Evolutionary conservation across 176 grass and related monocot species (phyloP).

Genomic region (Puya raimondii): DNA sequence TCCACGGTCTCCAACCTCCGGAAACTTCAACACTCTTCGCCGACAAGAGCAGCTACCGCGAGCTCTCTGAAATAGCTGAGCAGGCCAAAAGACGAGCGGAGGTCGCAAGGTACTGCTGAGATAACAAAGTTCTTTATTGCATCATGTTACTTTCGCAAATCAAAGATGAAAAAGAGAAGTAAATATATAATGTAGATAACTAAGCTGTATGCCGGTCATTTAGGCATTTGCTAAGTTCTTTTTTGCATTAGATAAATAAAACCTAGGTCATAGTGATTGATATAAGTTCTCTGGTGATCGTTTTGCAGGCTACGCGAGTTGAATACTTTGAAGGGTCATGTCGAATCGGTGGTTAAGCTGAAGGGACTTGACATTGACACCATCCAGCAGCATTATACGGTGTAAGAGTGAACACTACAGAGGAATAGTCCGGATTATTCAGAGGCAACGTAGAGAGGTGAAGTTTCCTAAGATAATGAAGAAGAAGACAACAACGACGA

Average conservation of each 20-base stretch:
- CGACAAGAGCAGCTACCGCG: constrained; percentile 44
- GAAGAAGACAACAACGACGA: not conserved
- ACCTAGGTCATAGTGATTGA: not conserved
- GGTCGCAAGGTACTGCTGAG: constrained; percentile 35
- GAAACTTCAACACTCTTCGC: constrained; percentile 28
- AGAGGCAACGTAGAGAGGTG: not conserved
- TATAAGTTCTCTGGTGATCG: not conserved
- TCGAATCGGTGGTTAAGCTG: constrained; percentile 1
- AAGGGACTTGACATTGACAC: constrained; percentile 2
- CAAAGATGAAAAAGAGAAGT: not conserved
- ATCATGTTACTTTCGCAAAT: not conserved
- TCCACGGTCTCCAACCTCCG: constrained; percentile 48
- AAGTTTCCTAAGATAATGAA: not conserved
- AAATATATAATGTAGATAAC: no score
- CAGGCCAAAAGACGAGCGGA: constrained; percentile 80
- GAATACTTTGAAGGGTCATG: not conserved
- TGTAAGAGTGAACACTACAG: not conserved
- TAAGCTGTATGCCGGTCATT: no score
- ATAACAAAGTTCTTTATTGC: not conserved
- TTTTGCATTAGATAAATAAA: not conserved
- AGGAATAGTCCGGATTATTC: not conserved
- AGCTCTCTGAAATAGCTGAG: constrained; percentile 88
- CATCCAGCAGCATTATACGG: not conserved
- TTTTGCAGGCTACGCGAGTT: not conserved
- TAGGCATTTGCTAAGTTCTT: no score